Conservation (phyloP, 2,329 filamentous ascomycete genomes). For the Stagonosporopsis cucurbitacearum region DNA sequence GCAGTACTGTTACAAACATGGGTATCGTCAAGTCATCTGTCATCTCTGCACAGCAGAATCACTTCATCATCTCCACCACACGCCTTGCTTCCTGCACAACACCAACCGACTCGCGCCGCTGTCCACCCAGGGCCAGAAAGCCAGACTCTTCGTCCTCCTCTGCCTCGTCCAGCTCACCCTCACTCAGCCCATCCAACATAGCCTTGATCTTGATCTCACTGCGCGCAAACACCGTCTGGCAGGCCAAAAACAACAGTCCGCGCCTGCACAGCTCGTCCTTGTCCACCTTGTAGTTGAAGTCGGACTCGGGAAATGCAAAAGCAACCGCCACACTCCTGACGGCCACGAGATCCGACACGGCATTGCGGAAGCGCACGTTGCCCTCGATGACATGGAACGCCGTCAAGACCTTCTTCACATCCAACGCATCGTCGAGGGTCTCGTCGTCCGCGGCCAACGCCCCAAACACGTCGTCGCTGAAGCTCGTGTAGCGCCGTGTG, state of each 20-base stretch:
- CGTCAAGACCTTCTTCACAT: constrained; percentile 29
- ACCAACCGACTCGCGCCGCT: constrained; percentile 2
- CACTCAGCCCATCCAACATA: constrained; percentile 24
- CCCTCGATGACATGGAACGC: constrained; percentile 35
- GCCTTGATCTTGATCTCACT: constrained; percentile 34
- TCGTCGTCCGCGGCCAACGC: background rate
- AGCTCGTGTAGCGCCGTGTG: constrained; percentile 19
- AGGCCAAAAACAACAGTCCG: constrained; percentile 34
- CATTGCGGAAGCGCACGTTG: constrained; percentile 23
- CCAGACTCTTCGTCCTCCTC: constrained; percentile 8
- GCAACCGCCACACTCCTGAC: constrained; percentile 22
- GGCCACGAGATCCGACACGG: constrained; percentile 21
- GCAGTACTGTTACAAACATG: background rate
- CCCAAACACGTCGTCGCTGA: constrained; percentile 5
- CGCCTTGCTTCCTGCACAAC: constrained; percentile 9
- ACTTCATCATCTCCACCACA: constrained; percentile 9
- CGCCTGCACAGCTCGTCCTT: constrained; percentile 22
- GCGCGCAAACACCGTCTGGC: constrained; percentile 39
- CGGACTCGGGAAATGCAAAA: constrained; percentile 42
- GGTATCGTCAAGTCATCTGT: constrained; percentile 9
- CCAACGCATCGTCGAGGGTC: constrained; percentile 13
- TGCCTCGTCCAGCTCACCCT: constrained; percentile 17
- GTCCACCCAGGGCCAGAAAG: background rate
- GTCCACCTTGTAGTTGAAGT: constrained; percentile 28
- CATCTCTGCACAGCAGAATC: background rate